Conservation (phyloP, 1,139 yeast genomes). For the Debaryomyces coudertii region DNA sequence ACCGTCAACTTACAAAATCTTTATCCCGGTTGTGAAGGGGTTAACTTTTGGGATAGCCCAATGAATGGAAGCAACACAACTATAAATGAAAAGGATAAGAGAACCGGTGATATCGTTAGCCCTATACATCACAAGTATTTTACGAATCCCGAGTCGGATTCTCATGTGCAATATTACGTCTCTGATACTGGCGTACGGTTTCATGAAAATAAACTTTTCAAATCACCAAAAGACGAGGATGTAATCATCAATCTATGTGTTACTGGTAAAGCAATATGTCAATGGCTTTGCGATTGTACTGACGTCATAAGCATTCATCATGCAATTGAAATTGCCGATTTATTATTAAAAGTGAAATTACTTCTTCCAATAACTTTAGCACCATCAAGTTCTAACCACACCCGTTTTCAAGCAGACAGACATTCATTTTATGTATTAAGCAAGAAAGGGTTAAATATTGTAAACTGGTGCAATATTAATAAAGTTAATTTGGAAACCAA, state of each 20-base stretch:
- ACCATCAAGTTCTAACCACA: conserved; percentile 16
- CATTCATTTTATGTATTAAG: conserved; percentile 27
- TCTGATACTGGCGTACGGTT: conserved; percentile 70
- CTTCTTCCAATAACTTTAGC: conserved; percentile 41
- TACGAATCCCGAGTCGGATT: conserved; percentile 86
- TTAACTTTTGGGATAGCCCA: conserved; percentile 2
- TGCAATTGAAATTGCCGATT: conserved; percentile 62
- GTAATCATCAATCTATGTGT: conserved; percentile 48
- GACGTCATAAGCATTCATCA: conserved; percentile 63
- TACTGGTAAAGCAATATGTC: conserved; percentile 78
- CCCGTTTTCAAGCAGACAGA: conserved; percentile 19
- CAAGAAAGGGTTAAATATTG: conserved; percentile 22
- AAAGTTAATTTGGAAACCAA: not conserved
- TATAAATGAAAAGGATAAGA: not conserved
- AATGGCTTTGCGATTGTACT: conserved; percentile 91
- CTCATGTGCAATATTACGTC: conserved; percentile 77
- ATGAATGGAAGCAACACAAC: not conserved
- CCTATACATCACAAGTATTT: conserved; percentile 80
- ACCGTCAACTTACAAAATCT: not conserved
- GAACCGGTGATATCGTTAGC: conserved; percentile 34
- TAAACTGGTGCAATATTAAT: conserved; percentile 24
- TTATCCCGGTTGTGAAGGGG: conserved; percentile 5
- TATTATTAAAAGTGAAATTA: conserved; percentile 54
- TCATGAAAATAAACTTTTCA: conserved; percentile 44
- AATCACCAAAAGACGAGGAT: conserved; percentile 20